phyloP scores from a whole-genome alignment of 1,139 yeast species.

The Candida sp. region DNA sequence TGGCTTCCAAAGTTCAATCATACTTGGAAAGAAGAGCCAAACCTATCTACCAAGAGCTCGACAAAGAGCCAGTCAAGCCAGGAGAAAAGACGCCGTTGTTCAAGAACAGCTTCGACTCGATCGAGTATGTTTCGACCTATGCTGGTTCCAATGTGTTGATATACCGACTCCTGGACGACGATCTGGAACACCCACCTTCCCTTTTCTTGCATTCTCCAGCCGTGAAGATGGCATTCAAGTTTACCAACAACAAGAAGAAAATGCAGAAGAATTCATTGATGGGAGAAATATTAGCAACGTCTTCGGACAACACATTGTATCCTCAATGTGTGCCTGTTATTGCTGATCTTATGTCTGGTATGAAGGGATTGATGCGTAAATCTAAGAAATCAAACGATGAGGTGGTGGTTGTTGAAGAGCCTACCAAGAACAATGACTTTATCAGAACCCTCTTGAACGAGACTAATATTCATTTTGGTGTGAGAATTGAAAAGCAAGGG shows the following conservation, averaged over 20 bases:
- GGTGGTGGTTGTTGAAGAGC: conserved; percentile 13
- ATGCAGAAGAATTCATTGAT: conserved; percentile 48
- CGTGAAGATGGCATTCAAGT: conserved; percentile 53
- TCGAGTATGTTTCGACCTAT: conserved; percentile 59
- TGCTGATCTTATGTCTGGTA: conserved; percentile 55
- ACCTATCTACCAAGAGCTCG: conserved; percentile 4
- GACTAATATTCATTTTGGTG: conserved; percentile 65
- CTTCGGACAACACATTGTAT: conserved; percentile 72
- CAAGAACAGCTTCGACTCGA: conserved; percentile 41
- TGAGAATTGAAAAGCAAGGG: conserved; percentile 73
- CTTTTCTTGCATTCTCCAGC: conserved; percentile 80
- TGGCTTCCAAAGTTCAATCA: conserved; percentile 47
- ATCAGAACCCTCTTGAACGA: conserved; percentile 47
- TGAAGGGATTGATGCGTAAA: conserved; percentile 41
- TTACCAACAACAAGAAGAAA: conserved; percentile 27
- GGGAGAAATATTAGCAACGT: conserved; percentile 63
- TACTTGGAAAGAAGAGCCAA: conserved; percentile 27
- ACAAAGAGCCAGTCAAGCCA: conserved; percentile 6
- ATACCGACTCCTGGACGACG: conserved; percentile 46
- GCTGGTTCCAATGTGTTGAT: conserved; percentile 74
- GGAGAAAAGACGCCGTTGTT: conserved; percentile 19
- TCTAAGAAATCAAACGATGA: conserved; percentile 9
- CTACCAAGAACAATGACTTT: conserved; percentile 23
- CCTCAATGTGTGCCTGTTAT: conserved; percentile 84
- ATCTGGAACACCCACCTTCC: conserved; percentile 52